Conservation (phyloP, 176 grass and related monocot species). For the Oryza officinalis region DNA sequence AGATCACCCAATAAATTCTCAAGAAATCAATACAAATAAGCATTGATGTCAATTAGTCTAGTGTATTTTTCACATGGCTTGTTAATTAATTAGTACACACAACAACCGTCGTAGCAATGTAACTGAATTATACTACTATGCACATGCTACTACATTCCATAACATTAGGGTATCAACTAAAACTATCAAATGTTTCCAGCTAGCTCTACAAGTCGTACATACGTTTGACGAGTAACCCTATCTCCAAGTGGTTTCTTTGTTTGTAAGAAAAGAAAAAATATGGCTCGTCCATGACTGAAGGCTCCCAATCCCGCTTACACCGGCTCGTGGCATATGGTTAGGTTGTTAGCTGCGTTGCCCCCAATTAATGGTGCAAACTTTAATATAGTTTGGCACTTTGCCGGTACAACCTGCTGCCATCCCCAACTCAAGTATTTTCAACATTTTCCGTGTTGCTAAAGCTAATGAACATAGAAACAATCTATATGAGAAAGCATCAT, state of each 20-base stretch:
- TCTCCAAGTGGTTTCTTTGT: neutral
- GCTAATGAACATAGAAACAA: too few relatives aligned
- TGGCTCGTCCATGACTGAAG: neutral
- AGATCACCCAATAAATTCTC: neutral
- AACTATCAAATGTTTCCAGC: neutral
- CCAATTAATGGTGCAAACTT: neutral
- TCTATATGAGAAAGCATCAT: too few relatives aligned
- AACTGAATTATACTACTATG: neutral
- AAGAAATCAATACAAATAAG: neutral
- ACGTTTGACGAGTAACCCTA: neutral
- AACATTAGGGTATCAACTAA: neutral
- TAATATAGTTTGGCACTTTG: neutral
- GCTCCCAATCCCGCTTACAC: neutral
- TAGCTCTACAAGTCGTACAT: neutral
- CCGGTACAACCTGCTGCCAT: neutral
- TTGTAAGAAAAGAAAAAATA: neutral
- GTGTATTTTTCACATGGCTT: neutral
- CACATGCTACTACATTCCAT: neutral
- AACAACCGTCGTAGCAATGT: neutral
- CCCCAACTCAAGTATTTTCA: neutral
- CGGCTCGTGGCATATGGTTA: conserved; percentile 4
- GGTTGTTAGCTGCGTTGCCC: conserved; percentile 21
- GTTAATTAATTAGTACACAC: neutral
- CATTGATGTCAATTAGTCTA: neutral
- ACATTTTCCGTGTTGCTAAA: neutral